These are phyloP conservation scores for Dalbergia cultrata DNA, from an alignment of 306 rosid species.

Conservation along the genomic window DNA sequence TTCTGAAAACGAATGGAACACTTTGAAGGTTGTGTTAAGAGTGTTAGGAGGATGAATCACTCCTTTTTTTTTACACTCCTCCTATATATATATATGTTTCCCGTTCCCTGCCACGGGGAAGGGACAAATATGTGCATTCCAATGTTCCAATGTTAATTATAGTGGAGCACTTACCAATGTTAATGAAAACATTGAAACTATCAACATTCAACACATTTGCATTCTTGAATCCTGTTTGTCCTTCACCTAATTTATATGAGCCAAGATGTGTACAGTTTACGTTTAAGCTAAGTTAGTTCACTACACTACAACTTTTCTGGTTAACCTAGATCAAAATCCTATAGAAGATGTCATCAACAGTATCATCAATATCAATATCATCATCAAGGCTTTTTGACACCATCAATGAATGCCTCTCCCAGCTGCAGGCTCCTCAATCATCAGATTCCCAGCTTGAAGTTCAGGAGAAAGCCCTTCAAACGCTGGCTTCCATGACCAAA, in stretches of 20 bases:
- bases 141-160: not conserved
- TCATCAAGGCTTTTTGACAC: constrained; percentile 49
- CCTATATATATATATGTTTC: too few species aligned
- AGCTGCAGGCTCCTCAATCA: constrained; percentile 43
- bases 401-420: constrained; percentile 53
- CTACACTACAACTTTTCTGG: not conserved
- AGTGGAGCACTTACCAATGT: constrained; percentile 51
- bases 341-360: constrained; percentile 48
- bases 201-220: constrained; percentile 15
- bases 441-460: constrained; percentile 52
- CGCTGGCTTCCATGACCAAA: constrained; percentile 68
- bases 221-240: not conserved
- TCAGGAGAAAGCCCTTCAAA: constrained; percentile 68
- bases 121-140: too few species aligned
- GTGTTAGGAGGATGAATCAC: too few species aligned
- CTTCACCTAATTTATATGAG: too few species aligned
- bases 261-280: not conserved
- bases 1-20: too few species aligned
- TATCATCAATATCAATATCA: not conserved
- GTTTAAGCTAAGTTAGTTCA: not conserved
- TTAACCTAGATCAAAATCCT: not conserved
- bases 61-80: too few species aligned
- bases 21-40: too few species aligned
- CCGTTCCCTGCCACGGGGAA: too few species aligned
- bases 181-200: constrained; percentile 42